Evolutionary conservation across 1,284 basidiomycete species (phyloP).

Genomic region (Malassezia restricta): DNA sequence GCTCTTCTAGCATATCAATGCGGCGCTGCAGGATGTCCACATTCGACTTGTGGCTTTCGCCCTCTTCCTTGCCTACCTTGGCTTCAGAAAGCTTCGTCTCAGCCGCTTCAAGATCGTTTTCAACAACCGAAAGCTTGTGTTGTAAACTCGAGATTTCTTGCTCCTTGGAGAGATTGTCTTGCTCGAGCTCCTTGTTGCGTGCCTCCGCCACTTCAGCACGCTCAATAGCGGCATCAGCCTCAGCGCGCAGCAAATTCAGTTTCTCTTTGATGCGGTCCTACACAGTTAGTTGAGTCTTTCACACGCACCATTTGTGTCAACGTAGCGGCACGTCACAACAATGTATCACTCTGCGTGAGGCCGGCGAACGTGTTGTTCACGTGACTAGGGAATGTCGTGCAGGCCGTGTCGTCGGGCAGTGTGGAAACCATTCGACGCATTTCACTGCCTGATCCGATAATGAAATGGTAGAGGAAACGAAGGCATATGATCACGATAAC

Average conservation of each 20-base stretch:
- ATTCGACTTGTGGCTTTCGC: slow-evolving; percentile 61
- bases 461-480: too few relatives aligned
- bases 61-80: slow-evolving; percentile 62
- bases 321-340: background rate
- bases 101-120: slow-evolving; percentile 62
- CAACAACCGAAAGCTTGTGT: slow-evolving; percentile 62
- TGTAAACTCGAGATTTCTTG: slow-evolving; percentile 75
- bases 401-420: background rate
- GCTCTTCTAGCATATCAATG: slow-evolving; percentile 82
- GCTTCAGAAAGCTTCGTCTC: slow-evolving; percentile 62
- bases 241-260: slow-evolving; percentile 59
- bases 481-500: too few relatives aligned
- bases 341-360: background rate
- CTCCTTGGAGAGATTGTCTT: slow-evolving; percentile 67
- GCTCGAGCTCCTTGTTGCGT: slow-evolving; percentile 54
- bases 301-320: slow-evolving; percentile 5
- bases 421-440: too few relatives aligned
- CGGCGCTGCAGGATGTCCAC: slow-evolving; percentile 72
- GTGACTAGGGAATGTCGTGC: background rate
- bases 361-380: slow-evolving; percentile 5
- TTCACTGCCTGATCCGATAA: too few relatives aligned
- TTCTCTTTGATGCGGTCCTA: slow-evolving; percentile 46
- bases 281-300: background rate
- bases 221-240: slow-evolving; percentile 64
- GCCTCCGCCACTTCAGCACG: slow-evolving; percentile 44